Base-by-base conservation (phyloP, 2,329 filamentous ascomycete species). In the Monilinia polystroma region DNA sequence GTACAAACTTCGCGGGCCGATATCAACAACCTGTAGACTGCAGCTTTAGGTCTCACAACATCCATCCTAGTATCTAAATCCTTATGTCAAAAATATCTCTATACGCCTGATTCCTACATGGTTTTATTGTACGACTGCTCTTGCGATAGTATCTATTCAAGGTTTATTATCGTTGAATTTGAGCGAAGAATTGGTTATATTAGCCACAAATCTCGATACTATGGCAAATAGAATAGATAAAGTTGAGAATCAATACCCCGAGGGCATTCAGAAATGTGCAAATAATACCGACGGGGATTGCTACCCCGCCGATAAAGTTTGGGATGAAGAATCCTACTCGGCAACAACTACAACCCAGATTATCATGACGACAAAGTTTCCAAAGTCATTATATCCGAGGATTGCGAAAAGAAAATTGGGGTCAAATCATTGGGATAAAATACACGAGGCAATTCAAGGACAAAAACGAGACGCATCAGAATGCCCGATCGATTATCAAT, bases 371-470 rank as follows among this genome's bases (percentile, higher is more conserved):
- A 67, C 68, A 23, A 38, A 68, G 16, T 66, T 70, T 66, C 72
- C 73, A 14, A 73, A 72, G 62, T 70, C 72, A 41, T 74, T 72
- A 51, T 62, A 69, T 20, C 69, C 67, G 4, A 70, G 71, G 18
- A 47, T 68, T 1, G 53, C 72, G 20, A 73, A 66, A 55, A 68
- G 73, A 51, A 74, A 74, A 66, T 35, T 74, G 6, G 74, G 74
- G 3, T 73, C 72, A 53, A 72, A 67, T 59, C 67, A 68, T 66
- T 74, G 73, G 73, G 71, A 74, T 64, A 63, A 68, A 12, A 66
- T 75, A 68, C 73, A 75, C 41, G 69, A 75, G 26, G 71, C 68
- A 4, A 73, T 75, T 43, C 71, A 74, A 70, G 73, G 68, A 10
- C 72, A 68, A 43, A 76, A 75, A 64, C 63, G 74, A 45, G 71